Conservation (phyloP, 495 filamentous ascomycete genomes). For the Penicillium pulvis region DNA sequence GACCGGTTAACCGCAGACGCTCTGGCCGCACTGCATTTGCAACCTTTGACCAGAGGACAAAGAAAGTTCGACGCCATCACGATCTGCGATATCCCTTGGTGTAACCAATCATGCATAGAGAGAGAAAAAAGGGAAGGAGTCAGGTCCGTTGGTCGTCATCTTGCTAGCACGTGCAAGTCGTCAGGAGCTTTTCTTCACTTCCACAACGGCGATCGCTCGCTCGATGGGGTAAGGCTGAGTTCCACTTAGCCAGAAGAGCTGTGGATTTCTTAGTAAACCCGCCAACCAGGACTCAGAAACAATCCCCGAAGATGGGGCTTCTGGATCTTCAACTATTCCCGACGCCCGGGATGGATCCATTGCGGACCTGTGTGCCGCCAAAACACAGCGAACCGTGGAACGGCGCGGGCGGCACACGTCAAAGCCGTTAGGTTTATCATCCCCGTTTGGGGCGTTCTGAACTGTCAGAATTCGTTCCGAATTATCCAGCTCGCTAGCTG, state of each 20-base stretch:
- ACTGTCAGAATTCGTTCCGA: background rate
- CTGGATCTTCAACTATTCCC: background rate
- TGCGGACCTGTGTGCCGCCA: background rate
- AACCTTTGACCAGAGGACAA: conserved; percentile 6
- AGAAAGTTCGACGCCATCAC: conserved; percentile 2
- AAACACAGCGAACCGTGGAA: background rate
- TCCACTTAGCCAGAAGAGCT: background rate
- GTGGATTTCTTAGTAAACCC: background rate
- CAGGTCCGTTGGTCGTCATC: background rate
- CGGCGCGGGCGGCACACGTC: background rate
- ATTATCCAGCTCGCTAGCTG: background rate
- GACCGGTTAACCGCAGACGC: conserved; percentile 8
- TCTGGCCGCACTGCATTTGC: background rate
- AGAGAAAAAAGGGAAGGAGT: background rate
- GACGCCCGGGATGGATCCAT: background rate
- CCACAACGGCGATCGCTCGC: conserved; percentile 14
- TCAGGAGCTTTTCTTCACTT: background rate
- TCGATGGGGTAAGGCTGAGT: conserved; percentile 9
- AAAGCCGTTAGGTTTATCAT: background rate
- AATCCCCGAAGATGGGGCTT: background rate
- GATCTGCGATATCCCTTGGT: background rate
- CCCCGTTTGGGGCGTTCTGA: background rate
- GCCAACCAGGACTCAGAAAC: background rate
- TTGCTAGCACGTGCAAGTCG: background rate
- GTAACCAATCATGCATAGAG: conserved; percentile 14